Base-by-base conservation (phyloP, 75 land plant genomes). In the Cryptomeria japonica region DNA sequence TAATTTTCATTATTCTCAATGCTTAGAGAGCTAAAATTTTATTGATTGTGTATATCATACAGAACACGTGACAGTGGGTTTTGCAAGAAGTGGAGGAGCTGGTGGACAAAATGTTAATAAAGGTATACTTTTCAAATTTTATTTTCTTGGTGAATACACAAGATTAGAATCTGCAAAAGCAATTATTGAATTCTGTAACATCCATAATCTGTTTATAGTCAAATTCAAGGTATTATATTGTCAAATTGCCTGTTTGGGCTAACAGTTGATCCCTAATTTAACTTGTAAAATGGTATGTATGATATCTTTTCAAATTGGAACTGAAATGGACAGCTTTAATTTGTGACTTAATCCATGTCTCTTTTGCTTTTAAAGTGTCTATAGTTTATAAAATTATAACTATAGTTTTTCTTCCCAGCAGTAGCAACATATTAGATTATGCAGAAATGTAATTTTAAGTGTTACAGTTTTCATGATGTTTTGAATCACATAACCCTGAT, bases 101-200 rank as follows among this genome's bases (percentile, higher is more conserved):
- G 99, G 99, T 44, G 99, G 99, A 44, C 99, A 98, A 86, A 98
- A 98, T 93, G 99, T 96, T 12, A 98, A 98, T 90, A 98, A 98
- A 93, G 96, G 98, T 95, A 10, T 56, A 87, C 78, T 13, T 42
- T 28, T 84, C 15, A 75, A 75, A 75, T 75, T 75, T 12, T 2
- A 18, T 16, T 61, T 38, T 84, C 39, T 32, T 82, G 31, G 15
- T 12, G 14, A 82, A 82, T 82, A 82, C 51, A 82, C 3, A 25
- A 82, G 84, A 44, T 82, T 46, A n/a, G 34, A 46, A 44, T 82
- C 32, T 82, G 31, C 46, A 82, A 46, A 64, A 80, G 28, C 25
- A 82, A 5, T 82, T n/a, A 12, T 82, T 46, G 84, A n/a, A n/a
- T 13, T 3, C 37, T 75, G 34, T 44, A 82, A 44, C 46, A 82